Evolutionary conservation across 164 flowering plant genomes (phyloP).

Genomic region (Magnolia officinalis): DNA sequence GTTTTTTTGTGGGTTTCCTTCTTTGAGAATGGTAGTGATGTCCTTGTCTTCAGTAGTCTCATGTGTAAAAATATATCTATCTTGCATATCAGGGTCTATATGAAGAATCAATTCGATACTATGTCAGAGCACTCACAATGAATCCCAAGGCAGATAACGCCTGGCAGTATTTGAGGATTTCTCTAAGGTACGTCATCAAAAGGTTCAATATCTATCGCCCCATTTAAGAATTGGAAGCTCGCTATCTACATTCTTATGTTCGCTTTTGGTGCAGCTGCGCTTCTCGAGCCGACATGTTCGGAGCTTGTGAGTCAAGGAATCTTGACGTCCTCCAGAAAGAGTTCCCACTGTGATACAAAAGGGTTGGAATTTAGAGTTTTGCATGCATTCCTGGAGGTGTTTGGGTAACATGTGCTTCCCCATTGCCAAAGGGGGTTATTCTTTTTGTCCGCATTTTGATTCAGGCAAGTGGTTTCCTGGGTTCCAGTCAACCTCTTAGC

Average conservation of each 20-base stretch:
- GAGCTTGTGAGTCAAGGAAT: conserved; percentile 84
- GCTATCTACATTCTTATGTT: background rate
- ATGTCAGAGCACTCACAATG: conserved; percentile 92
- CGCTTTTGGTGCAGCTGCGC: conserved; percentile 58
- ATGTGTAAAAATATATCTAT: background rate
- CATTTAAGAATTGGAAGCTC: background rate
- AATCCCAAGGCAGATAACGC: conserved; percentile 99
- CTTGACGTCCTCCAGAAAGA: conserved; percentile 84
- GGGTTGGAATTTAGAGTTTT: too few species aligned
- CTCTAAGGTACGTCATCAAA: conserved; percentile 59
- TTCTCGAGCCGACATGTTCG: conserved; percentile 79
- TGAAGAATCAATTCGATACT: conserved; percentile 87
- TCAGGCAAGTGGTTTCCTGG: too few species aligned
- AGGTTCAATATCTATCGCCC: background rate
- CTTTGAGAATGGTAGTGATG: background rate
- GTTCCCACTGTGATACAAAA: conserved; percentile 55
- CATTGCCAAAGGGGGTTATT: background rate
- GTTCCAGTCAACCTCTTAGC: too few species aligned
- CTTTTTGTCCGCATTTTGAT: background rate
- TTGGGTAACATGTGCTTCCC: background rate
- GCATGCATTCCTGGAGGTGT: too few species aligned
- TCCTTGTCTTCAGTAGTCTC: background rate
- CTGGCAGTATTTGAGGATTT: conserved; percentile 91
- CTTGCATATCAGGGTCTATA: conserved; percentile 62
- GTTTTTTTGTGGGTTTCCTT: background rate